These are phyloP conservation scores for Penicillium sp. DNA, from an alignment of 2,329 filamentous ascomycete species.

Conservation along the genomic window DNA sequence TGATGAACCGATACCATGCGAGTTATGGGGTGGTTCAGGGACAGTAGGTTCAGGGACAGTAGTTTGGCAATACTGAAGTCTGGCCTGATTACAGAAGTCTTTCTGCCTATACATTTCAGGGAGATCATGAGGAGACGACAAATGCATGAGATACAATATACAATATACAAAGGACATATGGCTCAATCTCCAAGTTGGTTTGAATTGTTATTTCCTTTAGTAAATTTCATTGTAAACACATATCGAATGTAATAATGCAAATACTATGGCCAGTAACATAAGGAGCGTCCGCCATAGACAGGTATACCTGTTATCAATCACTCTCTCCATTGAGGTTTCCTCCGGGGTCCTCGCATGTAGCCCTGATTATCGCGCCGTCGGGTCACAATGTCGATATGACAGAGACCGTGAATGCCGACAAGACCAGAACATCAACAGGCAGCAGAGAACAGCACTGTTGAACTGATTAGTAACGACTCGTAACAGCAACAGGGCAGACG, in stretches of 20 bases:
- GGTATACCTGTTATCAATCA: background rate
- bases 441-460: background rate
- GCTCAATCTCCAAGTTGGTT: background rate
- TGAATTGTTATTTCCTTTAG: background rate
- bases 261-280: slow-evolving; percentile 2
- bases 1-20: slow-evolving; percentile 24
- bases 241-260: background rate
- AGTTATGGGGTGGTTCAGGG: slow-evolving; percentile 11
- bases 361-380: background rate
- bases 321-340: background rate
- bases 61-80: background rate
- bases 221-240: background rate
- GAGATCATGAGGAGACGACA: background rate
- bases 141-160: background rate
- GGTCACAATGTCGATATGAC: background rate
- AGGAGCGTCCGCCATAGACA: slow-evolving; percentile 8
- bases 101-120: background rate
- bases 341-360: background rate
- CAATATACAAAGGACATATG: background rate
- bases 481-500: background rate
- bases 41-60: background rate
- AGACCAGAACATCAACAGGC: background rate
- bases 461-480: background rate
- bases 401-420: background rate
- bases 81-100: background rate